A percentile compares a stretch with the other conserved stretches of the same genome.
These are phyloP conservation scores for Crataegus laevigata DNA, from an alignment of 306 rosid species.

Conservation along the genomic window DNA sequence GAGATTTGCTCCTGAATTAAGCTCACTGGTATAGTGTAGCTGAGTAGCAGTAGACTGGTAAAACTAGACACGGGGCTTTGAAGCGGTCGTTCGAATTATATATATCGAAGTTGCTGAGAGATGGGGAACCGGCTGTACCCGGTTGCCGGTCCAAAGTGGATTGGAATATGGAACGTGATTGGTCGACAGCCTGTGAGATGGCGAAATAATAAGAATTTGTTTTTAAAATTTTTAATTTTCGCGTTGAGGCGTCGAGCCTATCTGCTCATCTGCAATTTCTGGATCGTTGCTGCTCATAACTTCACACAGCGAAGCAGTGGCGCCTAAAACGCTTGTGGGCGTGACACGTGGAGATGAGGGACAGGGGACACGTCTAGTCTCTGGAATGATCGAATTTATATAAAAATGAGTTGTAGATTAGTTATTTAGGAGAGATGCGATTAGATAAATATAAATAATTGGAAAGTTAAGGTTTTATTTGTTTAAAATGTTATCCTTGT, in stretches of 20 bases:
- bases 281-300: neutral
- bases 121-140: constrained; percentile 25
- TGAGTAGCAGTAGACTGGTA: neutral
- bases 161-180: neutral
- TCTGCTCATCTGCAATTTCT: neutral
- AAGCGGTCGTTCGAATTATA: neutral
- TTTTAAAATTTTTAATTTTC: neutral
- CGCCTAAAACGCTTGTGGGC: neutral
- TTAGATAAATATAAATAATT: too few species aligned
- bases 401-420: too few species aligned
- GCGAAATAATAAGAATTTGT: neutral
- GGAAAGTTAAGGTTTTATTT: too few species aligned
- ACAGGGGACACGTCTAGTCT: constrained; percentile 39
- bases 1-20: neutral
- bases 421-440: too few species aligned
- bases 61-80: neutral
- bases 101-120: constrained; percentile 34
- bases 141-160: constrained; percentile 43
- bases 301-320: constrained; percentile 2
- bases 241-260: neutral
- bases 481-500: too few species aligned
- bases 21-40: neutral
- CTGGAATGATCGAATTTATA: constrained; percentile 24
- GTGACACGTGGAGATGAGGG: constrained; percentile 38
- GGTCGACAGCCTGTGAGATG: constrained; percentile 39